Evolutionary conservation across 441 rosid species (phyloP).

Genomic region (Pelargonium australe): DNA sequence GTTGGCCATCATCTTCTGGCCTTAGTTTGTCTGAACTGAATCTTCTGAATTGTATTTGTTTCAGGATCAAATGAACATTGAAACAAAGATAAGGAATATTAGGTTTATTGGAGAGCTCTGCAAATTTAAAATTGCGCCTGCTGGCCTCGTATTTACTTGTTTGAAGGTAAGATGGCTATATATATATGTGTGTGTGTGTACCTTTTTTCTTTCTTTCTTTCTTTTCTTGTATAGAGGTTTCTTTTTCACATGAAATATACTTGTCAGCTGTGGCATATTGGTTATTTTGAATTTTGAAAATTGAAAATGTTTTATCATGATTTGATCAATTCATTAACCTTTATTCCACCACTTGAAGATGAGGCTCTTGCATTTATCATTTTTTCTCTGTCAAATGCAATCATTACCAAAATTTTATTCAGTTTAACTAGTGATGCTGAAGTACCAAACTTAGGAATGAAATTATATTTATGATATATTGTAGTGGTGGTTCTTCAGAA

Average conservation of each 20-base stretch:
- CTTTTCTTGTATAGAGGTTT: too few relatives aligned
- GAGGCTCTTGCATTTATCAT: neutral
- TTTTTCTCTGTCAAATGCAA: neutral
- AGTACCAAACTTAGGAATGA: neutral
- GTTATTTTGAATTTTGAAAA: neutral
- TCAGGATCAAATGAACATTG: constrained; percentile 99
- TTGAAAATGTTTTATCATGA: neutral
- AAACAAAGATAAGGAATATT: constrained; percentile 93
- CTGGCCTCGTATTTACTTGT: constrained; percentile 87
- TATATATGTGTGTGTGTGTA: neutral
- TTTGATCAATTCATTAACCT: neutral
- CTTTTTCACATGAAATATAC: neutral
- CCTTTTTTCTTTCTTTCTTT: too few relatives aligned
- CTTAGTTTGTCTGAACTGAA: constrained; percentile 8
- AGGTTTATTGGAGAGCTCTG: constrained; percentile 98
- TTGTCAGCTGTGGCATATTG: neutral
- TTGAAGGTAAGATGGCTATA: constrained; percentile 57
- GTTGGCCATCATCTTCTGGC: constrained; percentile 10
- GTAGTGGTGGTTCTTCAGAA: neutral
- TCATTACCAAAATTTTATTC: neutral
- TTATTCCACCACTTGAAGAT: neutral
- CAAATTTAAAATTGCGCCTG: constrained; percentile 82
- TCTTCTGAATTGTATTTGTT: constrained; percentile 23
- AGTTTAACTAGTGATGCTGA: neutral
- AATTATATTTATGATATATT: neutral